A percentile compares a stretch with the other conserved stretches of the same genome.
These are phyloP conservation scores for Amauroascus verrucosus DNA, from an alignment of 2,329 filamentous ascomycete species.

Conservation along the genomic window DNA sequence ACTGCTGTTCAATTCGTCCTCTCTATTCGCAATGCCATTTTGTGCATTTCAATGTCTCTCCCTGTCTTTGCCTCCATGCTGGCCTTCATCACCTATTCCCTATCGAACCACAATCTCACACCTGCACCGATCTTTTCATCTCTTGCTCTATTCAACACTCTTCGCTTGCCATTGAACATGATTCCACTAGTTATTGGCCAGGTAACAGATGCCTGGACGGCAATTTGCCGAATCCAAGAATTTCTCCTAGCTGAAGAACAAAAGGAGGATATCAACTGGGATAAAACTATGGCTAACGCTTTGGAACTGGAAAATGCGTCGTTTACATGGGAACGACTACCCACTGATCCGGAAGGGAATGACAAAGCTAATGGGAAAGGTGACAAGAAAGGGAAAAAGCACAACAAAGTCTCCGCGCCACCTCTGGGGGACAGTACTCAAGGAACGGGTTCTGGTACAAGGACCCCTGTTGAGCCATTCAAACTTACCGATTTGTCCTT, in stretches of 20 bases:
- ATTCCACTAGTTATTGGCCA: constrained; percentile 81
- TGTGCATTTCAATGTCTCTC: constrained; percentile 69
- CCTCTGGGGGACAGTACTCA: constrained; percentile 20
- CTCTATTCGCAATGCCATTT: constrained; percentile 73
- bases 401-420: not conserved
- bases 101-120: constrained; percentile 55
- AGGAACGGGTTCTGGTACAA: constrained; percentile 19
- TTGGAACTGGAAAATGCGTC: constrained; percentile 61
- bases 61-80: constrained; percentile 94
- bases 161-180: constrained; percentile 81
- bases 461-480: constrained; percentile 30
- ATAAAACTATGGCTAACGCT: constrained; percentile 43
- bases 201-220: constrained; percentile 79
- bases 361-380: constrained; percentile 15
- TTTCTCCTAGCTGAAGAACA: constrained; percentile 81
- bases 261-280: constrained; percentile 56
- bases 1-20: constrained; percentile 72
- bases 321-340: constrained; percentile 71
- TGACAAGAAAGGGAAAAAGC: constrained; percentile 17
- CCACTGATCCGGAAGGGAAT: constrained; percentile 19
- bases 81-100: constrained; percentile 69
- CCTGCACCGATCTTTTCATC: constrained; percentile 85
- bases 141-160: constrained; percentile 80
- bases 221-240: constrained; percentile 73
- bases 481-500: constrained; percentile 32